Evolutionary conservation across 2,329 filamentous ascomycete species (phyloP), one percentile per base, ranked within the genome.

Genomic region (Samsoniella hepiali): DNA sequence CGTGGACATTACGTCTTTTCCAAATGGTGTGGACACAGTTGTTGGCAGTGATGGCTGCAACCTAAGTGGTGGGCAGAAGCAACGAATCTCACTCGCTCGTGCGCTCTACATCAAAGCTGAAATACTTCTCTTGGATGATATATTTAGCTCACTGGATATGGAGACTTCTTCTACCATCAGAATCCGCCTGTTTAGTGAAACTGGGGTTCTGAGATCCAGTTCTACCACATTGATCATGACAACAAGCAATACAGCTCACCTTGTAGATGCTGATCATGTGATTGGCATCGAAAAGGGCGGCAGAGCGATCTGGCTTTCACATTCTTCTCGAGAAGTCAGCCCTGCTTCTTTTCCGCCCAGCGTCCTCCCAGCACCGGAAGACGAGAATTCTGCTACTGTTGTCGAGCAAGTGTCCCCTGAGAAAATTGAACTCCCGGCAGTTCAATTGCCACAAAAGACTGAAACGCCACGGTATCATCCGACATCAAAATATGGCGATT

Each of bases 41-140:
- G 75, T 22, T n/a, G 76, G 77, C 2, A 75, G 70, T 9, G 73
- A 73, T 49, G 76, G 77, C 0, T 72, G 76, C 17, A 70, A 69
- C 0, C 66, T 79, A 8, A 78, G 75, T 5, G 77, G 77, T 29
- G 53, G 53, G 5, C 53, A 56, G 29, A 58, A 58, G 15, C 40
- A 58, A 29, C 55, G 55, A 13, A 47, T 58, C 65, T 63, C 70
- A 17, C 63, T 75, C 0, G 72, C 73, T 0, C 65, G 73, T 45
- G 71, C 73, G 3, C 7, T 76, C 1, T 76, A 74, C 40, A 67
- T 72, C 0, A 67, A 69, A 1, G 68, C 68, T 13, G 45, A 62
- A 1, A 42, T 68, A 0, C 17, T 74, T 1, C 58, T 76, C 0
- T 51, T 76, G 0, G 74, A 76, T 47, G 73, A 76, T 34, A 65